Evolutionary conservation across 495 filamentous ascomycete genomes (phyloP).

Genomic region (Xylaria longipes): DNA sequence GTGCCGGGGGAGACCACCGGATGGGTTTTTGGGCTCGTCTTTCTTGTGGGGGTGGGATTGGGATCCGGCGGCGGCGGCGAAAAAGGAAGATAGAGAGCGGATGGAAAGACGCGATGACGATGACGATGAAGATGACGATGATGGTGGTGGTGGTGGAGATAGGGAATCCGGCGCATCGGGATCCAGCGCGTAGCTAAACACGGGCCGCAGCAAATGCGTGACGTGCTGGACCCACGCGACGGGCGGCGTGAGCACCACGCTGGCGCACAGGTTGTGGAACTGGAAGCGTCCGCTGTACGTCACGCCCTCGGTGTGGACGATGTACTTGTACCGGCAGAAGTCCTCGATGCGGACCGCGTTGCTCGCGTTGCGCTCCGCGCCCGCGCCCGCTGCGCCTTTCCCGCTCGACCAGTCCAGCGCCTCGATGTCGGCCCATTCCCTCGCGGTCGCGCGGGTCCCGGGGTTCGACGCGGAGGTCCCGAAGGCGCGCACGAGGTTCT

Average conservation of each 20-base stretch:
- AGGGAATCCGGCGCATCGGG: constrained; percentile 4
- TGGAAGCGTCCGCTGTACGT: constrained; percentile 64
- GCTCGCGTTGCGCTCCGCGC: constrained; percentile 33
- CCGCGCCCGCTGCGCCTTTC: background rate
- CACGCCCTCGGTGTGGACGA: constrained; percentile 67
- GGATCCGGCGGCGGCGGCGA: background rate
- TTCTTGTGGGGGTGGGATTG: background rate
- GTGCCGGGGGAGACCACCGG: background rate
- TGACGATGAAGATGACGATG: background rate
- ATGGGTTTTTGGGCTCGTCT: background rate
- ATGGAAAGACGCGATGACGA: background rate
- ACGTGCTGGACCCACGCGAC: constrained; percentile 58
- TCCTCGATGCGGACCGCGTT: constrained; percentile 55
- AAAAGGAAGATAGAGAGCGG: constrained; percentile 2
- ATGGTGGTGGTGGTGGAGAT: background rate
- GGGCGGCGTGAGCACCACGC: constrained; percentile 56
- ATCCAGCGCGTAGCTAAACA: constrained; percentile 46
- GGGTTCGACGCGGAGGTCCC: constrained; percentile 35
- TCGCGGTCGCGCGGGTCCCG: constrained; percentile 9
- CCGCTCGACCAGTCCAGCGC: constrained; percentile 45
- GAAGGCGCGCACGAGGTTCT: constrained; percentile 46
- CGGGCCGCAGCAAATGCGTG: constrained; percentile 54
- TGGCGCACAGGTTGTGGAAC: constrained; percentile 58
- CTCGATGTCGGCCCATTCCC: constrained; percentile 57
- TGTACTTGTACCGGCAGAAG: constrained; percentile 60